Conservation (phyloP, 2,329 filamentous ascomycete genomes). For the Xenoacremonium recifei region DNA sequence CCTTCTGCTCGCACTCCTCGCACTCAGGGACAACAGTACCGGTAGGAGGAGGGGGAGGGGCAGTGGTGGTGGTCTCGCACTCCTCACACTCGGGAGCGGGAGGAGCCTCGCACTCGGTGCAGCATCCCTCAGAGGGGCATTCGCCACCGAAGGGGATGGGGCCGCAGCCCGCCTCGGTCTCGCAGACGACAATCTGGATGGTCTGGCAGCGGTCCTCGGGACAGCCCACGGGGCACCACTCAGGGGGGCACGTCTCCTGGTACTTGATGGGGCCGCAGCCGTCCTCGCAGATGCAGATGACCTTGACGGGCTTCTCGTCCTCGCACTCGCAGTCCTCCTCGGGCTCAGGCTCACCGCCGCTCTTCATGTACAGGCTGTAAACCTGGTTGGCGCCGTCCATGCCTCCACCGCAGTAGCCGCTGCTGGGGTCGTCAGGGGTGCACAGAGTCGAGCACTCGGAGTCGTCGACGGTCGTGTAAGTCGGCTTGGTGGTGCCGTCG, state of each 20-base stretch:
- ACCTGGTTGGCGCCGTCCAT: slow-evolving; percentile 8
- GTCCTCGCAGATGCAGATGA: slow-evolving; percentile 1
- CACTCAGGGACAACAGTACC: background rate
- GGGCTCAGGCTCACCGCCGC: background rate
- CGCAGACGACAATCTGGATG: background rate
- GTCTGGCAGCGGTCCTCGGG: too few relatives aligned
- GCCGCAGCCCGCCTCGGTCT: background rate
- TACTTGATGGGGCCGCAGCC: background rate
- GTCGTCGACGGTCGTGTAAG: slow-evolving; percentile 16
- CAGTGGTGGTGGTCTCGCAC: too few relatives aligned
- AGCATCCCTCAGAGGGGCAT: background rate
- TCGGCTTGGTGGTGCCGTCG: slow-evolving; percentile 6
- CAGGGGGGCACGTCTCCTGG: slow-evolving; percentile 2
- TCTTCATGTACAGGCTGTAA: slow-evolving; percentile 14
- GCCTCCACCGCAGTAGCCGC: slow-evolving; percentile 25
- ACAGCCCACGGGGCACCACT: too few relatives aligned
- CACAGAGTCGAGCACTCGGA: slow-evolving; percentile 19
- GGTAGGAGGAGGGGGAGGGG: too few relatives aligned
- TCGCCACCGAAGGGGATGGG: background rate
- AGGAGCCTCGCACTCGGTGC: background rate
- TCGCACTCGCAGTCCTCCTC: background rate
- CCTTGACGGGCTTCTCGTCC: background rate
- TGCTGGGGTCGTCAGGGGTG: slow-evolving; percentile 6
- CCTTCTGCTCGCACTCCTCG: slow-evolving; percentile 2
- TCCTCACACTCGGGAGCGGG: background rate